Evolutionary conservation across 2,329 filamentous ascomycete species (phyloP), one percentile per base, ranked within the genome.

Genomic region (Fusarium sp.): DNA sequence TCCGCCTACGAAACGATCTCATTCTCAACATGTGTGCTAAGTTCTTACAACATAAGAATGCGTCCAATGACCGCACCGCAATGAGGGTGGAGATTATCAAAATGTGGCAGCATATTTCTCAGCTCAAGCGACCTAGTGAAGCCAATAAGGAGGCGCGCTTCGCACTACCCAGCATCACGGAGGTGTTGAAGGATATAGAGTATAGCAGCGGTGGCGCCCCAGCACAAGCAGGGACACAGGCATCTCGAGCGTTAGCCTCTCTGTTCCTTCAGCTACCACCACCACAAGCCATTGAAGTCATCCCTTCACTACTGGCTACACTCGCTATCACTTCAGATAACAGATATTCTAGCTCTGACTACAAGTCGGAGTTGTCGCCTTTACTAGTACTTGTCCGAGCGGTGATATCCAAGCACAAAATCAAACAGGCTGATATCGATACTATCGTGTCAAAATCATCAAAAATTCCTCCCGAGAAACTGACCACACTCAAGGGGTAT

Each of bases 101-200:
- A 18, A 64, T 84, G 59, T 84, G 83, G 83, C 79, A 80, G 72
- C 81, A 83, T 63, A 66, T 83, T 20, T 82, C 83, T 4, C 80
- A 81, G 57, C 70, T 84, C 44, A 79, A 74, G 47, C 78, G 82
- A 17, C 66, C 57, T 10, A 77, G 78, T n/a, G 79, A 81, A 47
- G 38, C 63, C 12, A 59, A 59, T 17, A 48, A 73, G 20, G 54
- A 60, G 3, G 61, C 76, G 8, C 72, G 67, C 10, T 83, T 83
- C 51, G 78, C 79, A 55, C 63, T 84, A 39, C 81, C 82, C 14
- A 75, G 75, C 11, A 45, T 66, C 18, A 64, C 75, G 8, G 81
- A 83, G 42, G 71, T 82, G 15, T 48, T 79, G 22, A 68, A 69
- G 15, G 76, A 78, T 30, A 59, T 45, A 22, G 67, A 39, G 62